phyloP scores from a whole-genome alignment of 805 yeast genomes.

The Priceomyces melissophilus region DNA sequence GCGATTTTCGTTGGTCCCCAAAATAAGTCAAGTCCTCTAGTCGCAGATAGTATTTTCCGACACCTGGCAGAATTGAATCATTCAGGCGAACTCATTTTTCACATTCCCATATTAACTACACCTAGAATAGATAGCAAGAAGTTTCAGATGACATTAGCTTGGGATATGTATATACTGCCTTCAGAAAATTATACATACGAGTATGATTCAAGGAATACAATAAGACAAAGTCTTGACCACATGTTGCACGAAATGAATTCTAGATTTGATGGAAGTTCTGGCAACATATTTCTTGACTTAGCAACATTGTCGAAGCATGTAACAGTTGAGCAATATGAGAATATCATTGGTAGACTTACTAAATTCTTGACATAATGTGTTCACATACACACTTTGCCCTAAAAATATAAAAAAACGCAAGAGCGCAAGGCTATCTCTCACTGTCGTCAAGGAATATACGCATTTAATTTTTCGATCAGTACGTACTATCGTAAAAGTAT shows the following conservation, averaged over 20 bases:
- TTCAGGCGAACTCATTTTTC: constrained; percentile 15
- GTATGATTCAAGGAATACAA: constrained; percentile 12
- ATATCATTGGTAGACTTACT: no score
- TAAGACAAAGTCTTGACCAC: constrained; percentile 5
- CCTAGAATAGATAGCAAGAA: constrained; percentile 24
- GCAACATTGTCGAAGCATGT: no score
- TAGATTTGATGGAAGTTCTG: neutral
- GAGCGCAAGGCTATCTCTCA: no score
- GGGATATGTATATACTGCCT: constrained; percentile 17
- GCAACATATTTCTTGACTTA: neutral
- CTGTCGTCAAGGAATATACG: no score
- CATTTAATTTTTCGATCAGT: no score
- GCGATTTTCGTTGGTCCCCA: constrained; percentile 10
- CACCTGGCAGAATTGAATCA: constrained; percentile 27
- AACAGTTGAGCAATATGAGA: no score
- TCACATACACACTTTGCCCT: no score
- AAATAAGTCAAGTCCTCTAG: constrained; percentile 16
- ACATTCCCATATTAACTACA: constrained; percentile 27
- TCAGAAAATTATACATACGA: constrained; percentile 17
- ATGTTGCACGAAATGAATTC: neutral
- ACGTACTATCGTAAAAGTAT: no score
- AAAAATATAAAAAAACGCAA: no score
- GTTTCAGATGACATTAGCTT: constrained; percentile 8
- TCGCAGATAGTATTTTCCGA: constrained; percentile 22
- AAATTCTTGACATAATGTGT: no score